Percentiles rank a stretch among this genome's conserved stretches.
Evolutionary conservation across 805 yeast genomes (phyloP).

Genomic region (Saccharomycopsis javanensis): DNA sequence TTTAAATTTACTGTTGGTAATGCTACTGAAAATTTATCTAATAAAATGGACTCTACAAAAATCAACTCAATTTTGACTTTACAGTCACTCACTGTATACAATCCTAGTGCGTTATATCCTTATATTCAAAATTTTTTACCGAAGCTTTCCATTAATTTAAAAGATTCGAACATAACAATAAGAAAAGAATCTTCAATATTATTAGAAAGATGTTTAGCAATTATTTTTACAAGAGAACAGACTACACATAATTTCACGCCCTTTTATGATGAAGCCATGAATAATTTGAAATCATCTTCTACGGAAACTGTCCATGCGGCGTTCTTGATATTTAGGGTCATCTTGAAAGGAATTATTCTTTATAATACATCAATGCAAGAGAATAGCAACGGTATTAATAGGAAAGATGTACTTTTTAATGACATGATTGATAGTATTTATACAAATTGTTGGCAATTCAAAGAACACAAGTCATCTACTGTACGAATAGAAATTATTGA

Average conservation of each 20-base stretch:
- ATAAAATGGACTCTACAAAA: slow-evolving; percentile 13
- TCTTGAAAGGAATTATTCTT: slow-evolving; percentile 9
- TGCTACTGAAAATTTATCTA: slow-evolving; percentile 16
- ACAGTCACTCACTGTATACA: slow-evolving; percentile 13
- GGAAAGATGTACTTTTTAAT: background rate
- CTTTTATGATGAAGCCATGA: slow-evolving; percentile 9
- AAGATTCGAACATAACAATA: slow-evolving; percentile 9
- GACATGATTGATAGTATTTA: slow-evolving; percentile 15
- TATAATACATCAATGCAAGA: background rate
- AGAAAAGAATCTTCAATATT: slow-evolving; percentile 21
- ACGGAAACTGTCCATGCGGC: slow-evolving; percentile 16
- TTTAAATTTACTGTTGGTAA: slow-evolving; percentile 15
- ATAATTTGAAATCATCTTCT: slow-evolving; percentile 7
- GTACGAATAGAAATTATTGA: slow-evolving; percentile 79
- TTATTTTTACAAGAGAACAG: slow-evolving; percentile 29
- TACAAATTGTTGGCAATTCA: slow-evolving; percentile 34
- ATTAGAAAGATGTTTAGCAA: slow-evolving; percentile 32
- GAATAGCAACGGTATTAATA: background rate
- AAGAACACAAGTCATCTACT: slow-evolving; percentile 65
- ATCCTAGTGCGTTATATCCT: slow-evolving; percentile 12
- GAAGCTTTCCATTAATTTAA: slow-evolving; percentile 7
- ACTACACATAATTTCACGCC: background rate
- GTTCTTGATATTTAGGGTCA: slow-evolving; percentile 14
- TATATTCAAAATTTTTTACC: slow-evolving; percentile 8
- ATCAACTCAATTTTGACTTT: slow-evolving; percentile 11